A percentile compares a stretch with the other conserved stretches of the same genome.
Conservation (phyloP, 768 basidiomycete genomes). For the Macrocybe gigantea region DNA sequence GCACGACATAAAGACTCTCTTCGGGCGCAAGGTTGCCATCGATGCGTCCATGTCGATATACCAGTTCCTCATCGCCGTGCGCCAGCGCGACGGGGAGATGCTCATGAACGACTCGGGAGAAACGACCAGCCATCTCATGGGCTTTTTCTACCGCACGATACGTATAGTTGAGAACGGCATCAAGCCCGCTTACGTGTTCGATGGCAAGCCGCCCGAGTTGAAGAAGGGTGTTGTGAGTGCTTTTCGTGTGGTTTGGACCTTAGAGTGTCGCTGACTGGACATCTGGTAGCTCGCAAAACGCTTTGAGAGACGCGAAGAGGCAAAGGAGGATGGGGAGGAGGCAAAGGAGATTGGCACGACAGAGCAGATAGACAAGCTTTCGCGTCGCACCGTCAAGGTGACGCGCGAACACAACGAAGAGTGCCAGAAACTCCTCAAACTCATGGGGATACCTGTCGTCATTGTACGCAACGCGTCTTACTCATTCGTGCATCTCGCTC, state of each 20-base stretch:
- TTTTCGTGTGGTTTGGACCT: not conserved
- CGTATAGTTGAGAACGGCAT: slow-evolving; percentile 98
- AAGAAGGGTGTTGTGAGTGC: slow-evolving; percentile 91
- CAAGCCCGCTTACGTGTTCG: slow-evolving; percentile 97
- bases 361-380: slow-evolving; percentile 89
- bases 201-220: slow-evolving; percentile 96
- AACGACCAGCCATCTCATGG: slow-evolving; percentile 98
- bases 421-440: slow-evolving; percentile 74
- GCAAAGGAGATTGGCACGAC: slow-evolving; percentile 94
- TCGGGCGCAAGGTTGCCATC: slow-evolving; percentile 97
- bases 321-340: slow-evolving; percentile 91
- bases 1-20: slow-evolving; percentile 94
- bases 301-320: slow-evolving; percentile 86
- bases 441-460: slow-evolving; percentile 98
- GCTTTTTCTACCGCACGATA: slow-evolving; percentile 96
- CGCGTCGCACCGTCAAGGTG: slow-evolving; percentile 88
- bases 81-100: slow-evolving; percentile 94
- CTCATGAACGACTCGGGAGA: slow-evolving; percentile 97
- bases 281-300: slow-evolving; percentile 82
- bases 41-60: slow-evolving; percentile 98
- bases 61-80: slow-evolving; percentile 96
- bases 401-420: slow-evolving; percentile 97
- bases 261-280: slow-evolving; percentile 3
- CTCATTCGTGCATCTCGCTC: not conserved
- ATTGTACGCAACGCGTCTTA: slow-evolving; percentile 46